Evolutionary conservation across 169 alveolate genomes (phyloP).

Genomic region (Neospora caninum): DNA sequence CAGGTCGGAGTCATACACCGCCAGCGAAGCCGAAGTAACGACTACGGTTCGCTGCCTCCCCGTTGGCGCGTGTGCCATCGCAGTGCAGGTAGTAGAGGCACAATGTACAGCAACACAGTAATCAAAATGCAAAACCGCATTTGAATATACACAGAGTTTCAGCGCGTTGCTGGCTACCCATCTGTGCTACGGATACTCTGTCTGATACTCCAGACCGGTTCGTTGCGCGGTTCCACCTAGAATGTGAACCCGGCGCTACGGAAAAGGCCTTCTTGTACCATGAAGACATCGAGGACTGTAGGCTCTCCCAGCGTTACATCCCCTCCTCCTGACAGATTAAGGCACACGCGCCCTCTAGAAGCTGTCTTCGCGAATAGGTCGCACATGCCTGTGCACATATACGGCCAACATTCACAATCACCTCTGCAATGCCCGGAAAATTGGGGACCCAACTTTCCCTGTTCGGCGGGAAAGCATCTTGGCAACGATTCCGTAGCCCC

Average conservation of each 20-base stretch:
- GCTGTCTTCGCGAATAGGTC: neutral
- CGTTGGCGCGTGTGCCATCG: no score
- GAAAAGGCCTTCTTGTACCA: constrained; percentile 10
- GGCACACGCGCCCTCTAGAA: neutral
- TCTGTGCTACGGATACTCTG: no score
- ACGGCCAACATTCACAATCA: constrained; percentile 11
- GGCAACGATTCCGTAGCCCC: neutral
- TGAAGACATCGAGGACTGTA: constrained; percentile 14
- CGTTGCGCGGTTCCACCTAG: neutral
- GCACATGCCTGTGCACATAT: constrained; percentile 6
- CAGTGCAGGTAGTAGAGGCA: no score
- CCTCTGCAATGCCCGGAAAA: constrained; percentile 18
- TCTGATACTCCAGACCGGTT: no score
- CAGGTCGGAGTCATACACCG: no score
- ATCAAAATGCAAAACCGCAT: no score
- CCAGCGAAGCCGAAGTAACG: no score
- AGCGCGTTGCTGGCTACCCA: no score
- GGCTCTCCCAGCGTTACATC: constrained; percentile 21
- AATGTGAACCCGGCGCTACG: neutral
- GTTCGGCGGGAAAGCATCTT: neutral
- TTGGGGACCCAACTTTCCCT: neutral
- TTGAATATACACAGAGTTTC: no score
- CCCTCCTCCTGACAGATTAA: neutral
- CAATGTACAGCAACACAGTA: no score
- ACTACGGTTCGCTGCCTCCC: no score